Evolutionary conservation across 306 rosid genomes (phyloP).

Genomic region (Luffa acutangula): DNA sequence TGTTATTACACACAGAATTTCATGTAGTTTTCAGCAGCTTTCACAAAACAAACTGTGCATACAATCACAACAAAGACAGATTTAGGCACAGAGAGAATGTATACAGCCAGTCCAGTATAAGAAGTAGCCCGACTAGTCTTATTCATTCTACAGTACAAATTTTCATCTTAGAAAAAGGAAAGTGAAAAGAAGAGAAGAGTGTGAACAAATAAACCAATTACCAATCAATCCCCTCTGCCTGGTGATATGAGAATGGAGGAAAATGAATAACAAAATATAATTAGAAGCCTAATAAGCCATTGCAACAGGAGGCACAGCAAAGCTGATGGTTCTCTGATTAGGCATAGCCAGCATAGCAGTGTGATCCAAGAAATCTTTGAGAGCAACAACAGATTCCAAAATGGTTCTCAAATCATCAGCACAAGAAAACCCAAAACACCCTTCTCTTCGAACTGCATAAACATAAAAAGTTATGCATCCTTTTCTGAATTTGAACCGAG

Average conservation of each 20-base stretch:
- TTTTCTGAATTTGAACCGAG: conserved; percentile 90
- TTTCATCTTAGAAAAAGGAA: not conserved
- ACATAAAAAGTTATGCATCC: conserved; percentile 91
- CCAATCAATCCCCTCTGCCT: conserved; percentile 17
- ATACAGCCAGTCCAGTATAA: conserved; percentile 4
- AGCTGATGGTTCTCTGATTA: conserved; percentile 60
- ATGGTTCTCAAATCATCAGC: conserved; percentile 63
- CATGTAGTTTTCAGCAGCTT: not conserved
- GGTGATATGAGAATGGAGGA: not conserved
- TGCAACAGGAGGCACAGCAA: conserved; percentile 40
- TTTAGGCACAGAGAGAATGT: not conserved
- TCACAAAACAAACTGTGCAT: not conserved
- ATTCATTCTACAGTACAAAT: conserved; percentile 40
- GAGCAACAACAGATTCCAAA: conserved; percentile 71
- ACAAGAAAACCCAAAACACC: conserved; percentile 50
- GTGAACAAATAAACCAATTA: conserved; percentile 57
- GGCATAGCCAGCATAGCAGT: conserved; percentile 94
- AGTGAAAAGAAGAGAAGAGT: conserved; percentile 15
- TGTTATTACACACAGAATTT: not conserved
- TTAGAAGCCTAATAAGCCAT: conserved; percentile 65
- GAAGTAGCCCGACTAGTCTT: conserved; percentile 9
- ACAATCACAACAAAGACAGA: not conserved
- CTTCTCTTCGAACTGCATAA: conserved; percentile 63
- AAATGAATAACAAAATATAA: not conserved
- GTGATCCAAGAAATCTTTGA: conserved; percentile 93